Evolutionary conservation across 1,139 yeast species (phyloP), one percentile per base, ranked within the genome.

Genomic region (Candida sp.): DNA sequence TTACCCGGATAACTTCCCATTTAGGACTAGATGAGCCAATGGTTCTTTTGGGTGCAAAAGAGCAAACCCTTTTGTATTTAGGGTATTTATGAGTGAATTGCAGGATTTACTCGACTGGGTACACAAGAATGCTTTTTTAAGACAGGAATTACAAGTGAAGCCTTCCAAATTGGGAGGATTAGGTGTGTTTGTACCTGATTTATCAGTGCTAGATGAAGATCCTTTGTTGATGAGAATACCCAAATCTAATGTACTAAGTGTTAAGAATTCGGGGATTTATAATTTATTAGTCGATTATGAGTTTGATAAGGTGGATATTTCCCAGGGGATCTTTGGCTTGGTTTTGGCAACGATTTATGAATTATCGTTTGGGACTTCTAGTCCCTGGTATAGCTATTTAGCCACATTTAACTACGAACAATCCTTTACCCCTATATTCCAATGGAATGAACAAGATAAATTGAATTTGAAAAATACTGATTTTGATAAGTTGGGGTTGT

Each of bases 371-470:
- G 81, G 79, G 2, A 64, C 69, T 12, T 56, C 63, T 3, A 85
- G 95, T 11, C 97, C 96, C 3, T 91, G 97, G 97, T 71, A 51
- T 50, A 71, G 69, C 3, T 91, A 85, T 58, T 67, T 90, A 41
- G 60, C 69, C 33, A 73, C 87, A 15, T 75, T 89, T 37, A 75
- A 76, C 36, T 63, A 70, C 21, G 63, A 66, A 11, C 50, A 55
- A 0, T 48, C 57, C 2, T 41, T 41, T 9, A 44, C 56, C 39
- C 90, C 91, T 0, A 76, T 93, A 1, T 73, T 86, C 45, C 70
- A 84, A 39, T 88, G 96, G 96, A 51, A 64, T 1, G 72, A 72
- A 3, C 57, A 64, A 1, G 81, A 78, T 36, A 75, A 79, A 51
- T 52, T 52, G 1, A 56, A 74, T 33, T 58, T 90, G 36, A 57